Base-by-base conservation (phyloP, 2,329 filamentous ascomycete species). In the Aspergillus ruber region DNA sequence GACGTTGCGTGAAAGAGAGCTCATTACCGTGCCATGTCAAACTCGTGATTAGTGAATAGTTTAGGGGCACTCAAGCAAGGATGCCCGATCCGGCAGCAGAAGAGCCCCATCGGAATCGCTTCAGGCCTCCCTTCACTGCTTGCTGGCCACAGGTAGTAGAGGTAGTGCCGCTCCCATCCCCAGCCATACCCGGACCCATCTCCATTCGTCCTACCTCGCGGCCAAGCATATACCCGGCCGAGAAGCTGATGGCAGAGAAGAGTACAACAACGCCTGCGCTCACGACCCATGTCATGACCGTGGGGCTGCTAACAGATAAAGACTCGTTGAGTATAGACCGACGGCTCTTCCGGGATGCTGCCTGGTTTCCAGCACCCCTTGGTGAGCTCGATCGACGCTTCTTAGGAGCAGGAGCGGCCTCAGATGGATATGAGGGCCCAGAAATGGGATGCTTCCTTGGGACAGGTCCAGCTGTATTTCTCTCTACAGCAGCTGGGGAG, bases 201-300 rank as follows among this genome's bases (percentile, higher is more conserved):
- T 83, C 80, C 2, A 75, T 66, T 44, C 73, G 70, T 1, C 79
- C 80, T 4, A 79, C 74, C 53, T 84, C 81, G 46, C 74, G 74
- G 9, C 82, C 82, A 12, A 83, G 71, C 12, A 78, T 76, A 56
- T 84, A 84, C 1, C 82, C 82, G 3, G 82, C 81, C 1, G 79
- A 79, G 62, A 84, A 85, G 56, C 80, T 82, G 51, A 84, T 75
- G 2, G 81, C 82, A 13, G 78, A 81, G 47, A 84, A 77, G 0
- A 84, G 71, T 2, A 84, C 79, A 1, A 84, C 79, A 15, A 84
- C 80, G 2, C 82, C 81, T 0, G 82, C 82, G 43, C 79, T 81
- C 42, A 84, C 76, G 4, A 84, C 78, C 82, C 82, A 85, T 0
- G 81, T 83, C 55, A 84, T 75, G 7, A 84, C 67, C 0, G 81